Percentiles rank a stretch among this genome's conserved stretches.
Evolutionary conservation across 371 early-diverging fungal species (phyloP).

Genomic region (Umbelopsis sp.): DNA sequence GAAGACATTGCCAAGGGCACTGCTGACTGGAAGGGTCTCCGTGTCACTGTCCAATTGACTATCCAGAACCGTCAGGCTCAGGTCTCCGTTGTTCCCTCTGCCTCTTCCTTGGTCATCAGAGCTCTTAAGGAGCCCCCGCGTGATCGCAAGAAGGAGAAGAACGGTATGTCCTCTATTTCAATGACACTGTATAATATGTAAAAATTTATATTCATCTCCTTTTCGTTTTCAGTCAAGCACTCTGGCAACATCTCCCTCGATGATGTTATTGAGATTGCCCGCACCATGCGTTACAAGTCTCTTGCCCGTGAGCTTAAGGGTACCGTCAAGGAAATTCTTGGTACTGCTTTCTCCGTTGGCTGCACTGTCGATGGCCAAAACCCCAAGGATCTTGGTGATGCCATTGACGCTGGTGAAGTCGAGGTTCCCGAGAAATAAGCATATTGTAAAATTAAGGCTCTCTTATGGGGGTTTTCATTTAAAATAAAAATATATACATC

Average conservation of each 20-base stretch:
- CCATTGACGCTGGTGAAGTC: constrained; percentile 78
- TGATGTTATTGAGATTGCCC: constrained; percentile 97
- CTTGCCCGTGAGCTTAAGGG: constrained; percentile 87
- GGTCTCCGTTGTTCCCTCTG: constrained; percentile 97
- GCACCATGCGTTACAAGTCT: constrained; percentile 95
- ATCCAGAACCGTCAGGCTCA: constrained; percentile 99
- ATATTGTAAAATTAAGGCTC: background rate
- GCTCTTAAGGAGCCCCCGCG: constrained; percentile 99
- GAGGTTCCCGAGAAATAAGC: constrained; percentile 69
- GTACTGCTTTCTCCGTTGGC: constrained; percentile 98
- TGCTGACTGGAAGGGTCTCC: constrained; percentile 98
- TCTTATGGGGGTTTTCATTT: background rate
- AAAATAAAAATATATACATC: constrained; percentile 5
- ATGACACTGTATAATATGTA: background rate
- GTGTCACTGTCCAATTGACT: constrained; percentile 97
- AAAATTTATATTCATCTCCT: background rate
- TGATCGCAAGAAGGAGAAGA: constrained; percentile 99
- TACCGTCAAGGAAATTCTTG: constrained; percentile 98
- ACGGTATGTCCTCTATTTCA: constrained; percentile 50
- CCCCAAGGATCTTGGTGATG: constrained; percentile 51
- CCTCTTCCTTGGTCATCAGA: constrained; percentile 97
- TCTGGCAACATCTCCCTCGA: constrained; percentile 89
- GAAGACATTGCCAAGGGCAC: constrained; percentile 99
- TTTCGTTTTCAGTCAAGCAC: constrained; percentile 72
- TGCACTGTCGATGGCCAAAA: constrained; percentile 78